These are phyloP conservation scores for Diplodia scrobiculata DNA, from an alignment of 2,329 filamentous ascomycete genomes.

Conservation along the genomic window DNA sequence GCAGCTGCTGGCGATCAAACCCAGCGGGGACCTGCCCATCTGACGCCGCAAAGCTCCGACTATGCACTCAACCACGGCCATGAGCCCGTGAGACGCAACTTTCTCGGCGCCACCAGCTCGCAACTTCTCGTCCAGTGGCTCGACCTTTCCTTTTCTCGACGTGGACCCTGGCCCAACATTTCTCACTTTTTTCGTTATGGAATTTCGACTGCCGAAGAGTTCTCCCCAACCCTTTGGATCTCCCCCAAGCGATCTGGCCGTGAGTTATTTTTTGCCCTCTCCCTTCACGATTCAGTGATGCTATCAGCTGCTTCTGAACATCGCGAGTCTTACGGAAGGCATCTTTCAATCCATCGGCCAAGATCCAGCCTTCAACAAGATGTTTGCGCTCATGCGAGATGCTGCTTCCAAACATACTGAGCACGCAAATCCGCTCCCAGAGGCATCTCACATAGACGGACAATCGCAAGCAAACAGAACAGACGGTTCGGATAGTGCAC, in stretches of 20 bases:
- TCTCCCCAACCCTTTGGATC: not conserved
- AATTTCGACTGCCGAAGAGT: slow-evolving; percentile 15
- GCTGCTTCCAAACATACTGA: no score
- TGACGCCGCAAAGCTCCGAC: slow-evolving; percentile 1
- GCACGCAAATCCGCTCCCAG: no score
- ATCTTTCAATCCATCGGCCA: no score
- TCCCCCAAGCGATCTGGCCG: not conserved
- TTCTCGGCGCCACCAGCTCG: slow-evolving; percentile 30
- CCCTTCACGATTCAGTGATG: no score
- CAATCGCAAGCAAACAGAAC: no score
- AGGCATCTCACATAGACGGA: no score
- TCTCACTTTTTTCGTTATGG: slow-evolving; percentile 22
- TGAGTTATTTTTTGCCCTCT: no score
- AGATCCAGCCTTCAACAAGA: no score
- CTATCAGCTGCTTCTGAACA: no score
- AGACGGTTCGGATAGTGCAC: no score
- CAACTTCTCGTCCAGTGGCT: slow-evolving; percentile 31
- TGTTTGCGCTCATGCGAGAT: no score
- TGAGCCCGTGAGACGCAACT: slow-evolving; percentile 25
- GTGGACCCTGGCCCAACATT: slow-evolving; percentile 13
- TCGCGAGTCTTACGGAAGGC: no score
- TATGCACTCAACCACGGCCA: slow-evolving; percentile 19
- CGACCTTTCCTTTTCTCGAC: slow-evolving; percentile 26
- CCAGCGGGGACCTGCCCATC: not conserved
- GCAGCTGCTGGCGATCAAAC: not conserved